Base-by-base conservation (phyloP, 2,329 filamentous ascomycete genomes). In the Colletotrichum magnum region DNA sequence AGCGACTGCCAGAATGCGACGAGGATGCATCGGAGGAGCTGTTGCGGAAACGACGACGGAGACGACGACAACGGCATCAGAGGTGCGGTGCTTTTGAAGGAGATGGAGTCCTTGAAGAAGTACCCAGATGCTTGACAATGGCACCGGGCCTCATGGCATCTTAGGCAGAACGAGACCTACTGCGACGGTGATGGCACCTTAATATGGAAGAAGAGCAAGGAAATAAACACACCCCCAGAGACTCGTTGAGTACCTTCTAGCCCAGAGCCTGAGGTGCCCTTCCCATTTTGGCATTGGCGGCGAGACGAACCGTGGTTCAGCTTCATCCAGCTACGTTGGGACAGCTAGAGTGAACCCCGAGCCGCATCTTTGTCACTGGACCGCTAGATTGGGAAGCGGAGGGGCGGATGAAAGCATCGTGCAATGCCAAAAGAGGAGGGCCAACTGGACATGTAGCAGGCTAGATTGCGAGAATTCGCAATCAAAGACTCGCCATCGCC, bases 151-250 rank as follows among this genome's bases (percentile, higher is more conserved):
- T 18, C 9, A 39, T 53, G 47, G 28, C 53, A 24, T 53, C 53
- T 58, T 64, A n/a, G 54, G 26, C 59, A 48, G 39, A 64, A 53
- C 9, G 6, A 6, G 13, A 24, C 1, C 2, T 13, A n/a, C 26
- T 58, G 18, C n/a, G 18, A 48, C 16, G 9, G 26, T 54, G 45
- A 15, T 47, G 53, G 45, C 39, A 13, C 16, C 5, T 58, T 68
- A 36, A 64, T 68, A 32, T 68, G 65, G 65, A 64, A 64, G 16
- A 68, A 64, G 5, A 41, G 45, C 6, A 21, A 45, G 32, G 18
- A 28, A 4, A 24, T 41, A n/a, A 28, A 36, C 43, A 32, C n/a
- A 39, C 12, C 18, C 12, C 3, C 5, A 1, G n/a, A 50, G 6
- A 24, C 6, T 13, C 16, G 24, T 7, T 50, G 16, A 26, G 24